Evolutionary conservation across 345 rosid genomes (phyloP), one percentile per base, ranked within the genome.

Genomic region (Moricandia moricandioides): DNA sequence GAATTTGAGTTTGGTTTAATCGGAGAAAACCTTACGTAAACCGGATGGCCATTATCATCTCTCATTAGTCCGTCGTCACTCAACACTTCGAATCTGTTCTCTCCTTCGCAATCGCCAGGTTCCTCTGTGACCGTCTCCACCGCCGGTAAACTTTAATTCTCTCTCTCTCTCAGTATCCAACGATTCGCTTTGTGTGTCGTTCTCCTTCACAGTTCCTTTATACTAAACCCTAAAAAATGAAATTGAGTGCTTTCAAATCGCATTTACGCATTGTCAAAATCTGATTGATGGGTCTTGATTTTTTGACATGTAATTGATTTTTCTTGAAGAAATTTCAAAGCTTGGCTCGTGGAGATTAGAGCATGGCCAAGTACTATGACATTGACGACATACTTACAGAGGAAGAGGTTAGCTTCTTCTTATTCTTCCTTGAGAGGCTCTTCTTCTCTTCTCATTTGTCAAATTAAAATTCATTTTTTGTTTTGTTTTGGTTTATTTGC

Each of bases 361-460:
- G 51, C 2, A 88, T 87, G 90, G 86, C 81, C 8, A 85, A 78
- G 65, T 90, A 90, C 83, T 89, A 83, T 40, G 88, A 90, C 75
- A 73, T 90, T 34, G 90, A 88, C 62, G 96, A 91, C 68, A 88
- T 94, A 74, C 86, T 91, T 58, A 75, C 81, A 1, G 94, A 90
- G 75, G 98, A 87, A 84, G 96, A 87, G 90, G 96, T 88, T 55
- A 27, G 8, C 27, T 61, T 34, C 8, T 64, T 78, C 69, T 7
- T 29, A 7, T 64, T 76, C 69, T 7, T 7, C 10, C 8, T 33
- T 18, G 4, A 24, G 5, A 56, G 26, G 0, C 16, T 62, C 5
- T 31, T 5, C 7, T 17, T 62, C 26, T 31, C 27, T 7, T 18
- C 11, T 16, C 62, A 57, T 27, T 17, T n/a, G 17, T 45, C 40